Evolutionary conservation across 495 filamentous ascomycete genomes (phyloP).

Genomic region (Xylaria longipes): DNA sequence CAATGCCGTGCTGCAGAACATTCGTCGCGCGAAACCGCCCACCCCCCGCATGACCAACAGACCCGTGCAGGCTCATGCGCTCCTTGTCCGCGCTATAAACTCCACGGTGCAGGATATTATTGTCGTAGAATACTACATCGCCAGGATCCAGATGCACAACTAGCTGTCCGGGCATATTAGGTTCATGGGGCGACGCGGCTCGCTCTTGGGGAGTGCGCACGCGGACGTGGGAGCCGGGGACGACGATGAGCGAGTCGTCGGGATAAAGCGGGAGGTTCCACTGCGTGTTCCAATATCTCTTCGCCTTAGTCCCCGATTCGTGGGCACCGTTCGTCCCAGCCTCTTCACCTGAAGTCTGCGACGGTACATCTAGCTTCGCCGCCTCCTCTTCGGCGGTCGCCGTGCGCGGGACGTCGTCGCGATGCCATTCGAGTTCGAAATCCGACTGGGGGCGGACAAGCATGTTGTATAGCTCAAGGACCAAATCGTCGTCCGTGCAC

Average conservation of each 20-base stretch:
- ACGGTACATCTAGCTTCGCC: conserved; percentile 45
- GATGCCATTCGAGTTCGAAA: conserved; percentile 78
- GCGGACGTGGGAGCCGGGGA: conserved; percentile 73
- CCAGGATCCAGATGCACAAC: conserved; percentile 70
- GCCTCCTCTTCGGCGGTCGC: conserved; percentile 58
- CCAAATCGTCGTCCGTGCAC: conserved; percentile 54
- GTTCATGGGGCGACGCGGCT: conserved; percentile 63
- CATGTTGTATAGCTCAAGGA: conserved; percentile 82
- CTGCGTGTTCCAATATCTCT: conserved; percentile 61
- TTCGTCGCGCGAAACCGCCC: conserved; percentile 69
- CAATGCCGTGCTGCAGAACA: conserved; percentile 85
- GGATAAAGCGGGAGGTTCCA: conserved; percentile 75
- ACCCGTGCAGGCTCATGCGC: conserved; percentile 82
- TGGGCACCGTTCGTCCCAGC: conserved; percentile 14
- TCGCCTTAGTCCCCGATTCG: conserved; percentile 28
- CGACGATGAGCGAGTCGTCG: conserved; percentile 69
- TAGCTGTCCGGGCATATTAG: conserved; percentile 63
- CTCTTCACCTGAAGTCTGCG: not conserved
- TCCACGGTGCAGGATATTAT: conserved; percentile 84
- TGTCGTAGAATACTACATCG: conserved; percentile 85
- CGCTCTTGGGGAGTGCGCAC: conserved; percentile 71
- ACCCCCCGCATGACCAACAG: conserved; percentile 66
- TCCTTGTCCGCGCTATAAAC: conserved; percentile 68
- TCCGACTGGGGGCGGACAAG: conserved; percentile 69
- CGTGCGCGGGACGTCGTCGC: conserved; percentile 72